Base-by-base conservation (phyloP, 1,284 basidiomycete genomes). In the Mrakiaceae sp. region DNA sequence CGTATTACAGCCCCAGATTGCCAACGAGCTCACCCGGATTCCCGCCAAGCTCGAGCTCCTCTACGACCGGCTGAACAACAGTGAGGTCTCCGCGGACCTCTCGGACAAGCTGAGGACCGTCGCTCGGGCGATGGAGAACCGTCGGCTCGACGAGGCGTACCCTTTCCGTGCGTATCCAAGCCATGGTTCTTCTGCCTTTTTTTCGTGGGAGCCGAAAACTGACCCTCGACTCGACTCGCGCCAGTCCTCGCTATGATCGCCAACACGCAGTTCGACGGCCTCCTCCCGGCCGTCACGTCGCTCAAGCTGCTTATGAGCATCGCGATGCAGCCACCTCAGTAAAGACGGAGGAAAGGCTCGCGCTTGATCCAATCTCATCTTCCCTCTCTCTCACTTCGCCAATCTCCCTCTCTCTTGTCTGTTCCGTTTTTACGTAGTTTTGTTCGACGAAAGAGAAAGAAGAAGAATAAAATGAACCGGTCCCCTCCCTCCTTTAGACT, bases 71-170 rank as follows among this genome's bases (percentile, higher is more conserved):
- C 61, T 66, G 16, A 66, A 66, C 52, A 66, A 63, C 57, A 62
- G 60, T 46, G 65, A 63, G 12, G 56, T 66, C 51, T 63, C 65
- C 42, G 60, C 40, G 7, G 65, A 66, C 42, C 62, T 66, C 39
- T 53, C 52, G 3, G 42, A 16, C 48, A 59, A 66, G 62, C 57
- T 66, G 9, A 43, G 65, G 46, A 46, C 49, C 43, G 57, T 66
- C 9, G 65, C 65, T 6, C 59, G 48, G 47, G 63, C 58, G 47
- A 66, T 66, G 65, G 65, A 66, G 62, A 66, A 66, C 58, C 57
- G 65, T 11, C 57, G 54, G 58, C 46, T 66, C 57, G 58, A 55
- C 14, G 65, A 66, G 57, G 65, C 65, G 14, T 66, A 63, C 51
- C 61, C 61, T 39, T 63, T 51, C 60, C 14, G 63, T 64, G 44